Percentiles rank a stretch among this genome's conserved stretches.
phyloP scores from a whole-genome alignment of 1,284 basidiomycete species.

The Ceratobasidium sp. region DNA sequence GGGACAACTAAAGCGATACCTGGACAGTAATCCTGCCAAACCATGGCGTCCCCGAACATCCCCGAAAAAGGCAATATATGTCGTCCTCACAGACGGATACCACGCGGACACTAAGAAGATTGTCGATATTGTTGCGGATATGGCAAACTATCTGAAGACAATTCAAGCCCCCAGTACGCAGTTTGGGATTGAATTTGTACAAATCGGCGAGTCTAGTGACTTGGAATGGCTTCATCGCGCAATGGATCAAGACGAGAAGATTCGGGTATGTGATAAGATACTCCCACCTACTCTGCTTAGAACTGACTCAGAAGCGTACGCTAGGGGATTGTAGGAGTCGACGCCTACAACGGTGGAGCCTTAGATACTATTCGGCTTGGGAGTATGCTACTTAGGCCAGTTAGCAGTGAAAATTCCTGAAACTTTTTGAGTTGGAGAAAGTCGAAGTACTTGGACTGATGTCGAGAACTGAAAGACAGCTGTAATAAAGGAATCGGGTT shows the following conservation, averaged over 20 bases:
- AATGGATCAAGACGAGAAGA: background rate
- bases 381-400: background rate
- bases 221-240: constrained; percentile 10
- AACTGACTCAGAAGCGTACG: background rate
- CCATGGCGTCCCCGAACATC: background rate
- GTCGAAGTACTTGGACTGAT: no score
- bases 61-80: constrained; percentile 20
- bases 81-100: constrained; percentile 17
- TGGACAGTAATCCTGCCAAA: background rate
- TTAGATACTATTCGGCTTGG: background rate
- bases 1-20: background rate
- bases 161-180: constrained; percentile 29
- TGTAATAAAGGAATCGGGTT: no score
- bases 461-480: no score
- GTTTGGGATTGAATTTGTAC: constrained; percentile 24
- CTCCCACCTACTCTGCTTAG: background rate
- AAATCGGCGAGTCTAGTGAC: background rate
- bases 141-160: background rate
- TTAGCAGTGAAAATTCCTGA: constrained; percentile 1
- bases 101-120: constrained; percentile 8
- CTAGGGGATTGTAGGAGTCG: background rate
- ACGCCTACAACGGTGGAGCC: background rate
- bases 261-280: background rate
- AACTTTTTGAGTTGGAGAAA: background rate
- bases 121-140: background rate